phyloP scores from a whole-genome alignment of 805 yeast genomes.

The Pichia occidentalis region DNA sequence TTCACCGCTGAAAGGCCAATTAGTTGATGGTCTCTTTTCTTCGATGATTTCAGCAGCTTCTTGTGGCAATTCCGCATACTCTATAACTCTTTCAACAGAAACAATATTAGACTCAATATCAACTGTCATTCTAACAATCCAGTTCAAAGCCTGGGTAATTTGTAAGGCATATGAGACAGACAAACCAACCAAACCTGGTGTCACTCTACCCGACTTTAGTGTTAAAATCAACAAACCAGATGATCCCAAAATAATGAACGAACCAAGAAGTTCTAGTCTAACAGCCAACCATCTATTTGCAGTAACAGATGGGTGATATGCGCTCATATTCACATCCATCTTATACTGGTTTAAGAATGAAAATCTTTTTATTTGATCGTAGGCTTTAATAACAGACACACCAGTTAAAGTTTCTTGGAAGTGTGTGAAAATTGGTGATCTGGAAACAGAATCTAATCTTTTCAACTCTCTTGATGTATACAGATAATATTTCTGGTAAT shows the following conservation, averaged over 20 bases:
- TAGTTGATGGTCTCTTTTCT: slow-evolving; percentile 47
- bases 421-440: slow-evolving; percentile 77
- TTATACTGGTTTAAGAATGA: slow-evolving; percentile 56
- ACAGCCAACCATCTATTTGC: slow-evolving; percentile 98
- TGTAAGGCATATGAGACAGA: slow-evolving; percentile 90
- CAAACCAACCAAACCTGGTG: slow-evolving; percentile 91
- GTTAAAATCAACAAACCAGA: slow-evolving; percentile 75
- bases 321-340: slow-evolving; percentile 83
- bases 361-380: slow-evolving; percentile 59
- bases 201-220: slow-evolving; percentile 57
- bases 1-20: slow-evolving; percentile 72
- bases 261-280: slow-evolving; percentile 85
- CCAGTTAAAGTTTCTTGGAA: slow-evolving; percentile 79
- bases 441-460: slow-evolving; percentile 72
- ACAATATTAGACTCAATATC: slow-evolving; percentile 97
- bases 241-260: slow-evolving; percentile 78
- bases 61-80: slow-evolving; percentile 44
- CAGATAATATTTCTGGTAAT: slow-evolving; percentile 71
- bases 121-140: slow-evolving; percentile 98
- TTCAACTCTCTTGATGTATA: slow-evolving; percentile 76
- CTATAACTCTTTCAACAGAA: slow-evolving; percentile 61
- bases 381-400: slow-evolving; percentile 69
- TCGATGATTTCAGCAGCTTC: slow-evolving; percentile 67
- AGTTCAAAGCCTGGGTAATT: slow-evolving; percentile 86
- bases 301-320: slow-evolving; percentile 84